A percentile compares a stretch with the other conserved stretches of the same genome.
Evolutionary conservation across 2,329 filamentous ascomycete genomes (phyloP).

Genomic region (Fusarium sterilihyphosum): DNA sequence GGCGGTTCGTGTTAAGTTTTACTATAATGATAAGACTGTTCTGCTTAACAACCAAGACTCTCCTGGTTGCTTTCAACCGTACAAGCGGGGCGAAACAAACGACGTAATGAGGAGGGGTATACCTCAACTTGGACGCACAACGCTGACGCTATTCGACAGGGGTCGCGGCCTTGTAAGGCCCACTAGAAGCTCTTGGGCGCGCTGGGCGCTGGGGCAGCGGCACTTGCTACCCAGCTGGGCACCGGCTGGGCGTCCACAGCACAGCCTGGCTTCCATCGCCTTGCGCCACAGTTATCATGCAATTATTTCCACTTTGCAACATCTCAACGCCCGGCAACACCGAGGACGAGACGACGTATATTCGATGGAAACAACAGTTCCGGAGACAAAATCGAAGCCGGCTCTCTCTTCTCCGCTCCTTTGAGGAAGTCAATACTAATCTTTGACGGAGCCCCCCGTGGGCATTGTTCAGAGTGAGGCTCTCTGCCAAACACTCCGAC

Average conservation of each 20-base stretch:
- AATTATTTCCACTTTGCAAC: constrained; percentile 13
- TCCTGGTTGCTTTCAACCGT: background rate
- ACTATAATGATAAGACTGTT: background rate
- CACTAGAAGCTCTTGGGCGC: constrained; percentile 18
- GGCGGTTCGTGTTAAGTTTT: background rate
- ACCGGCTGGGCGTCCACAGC: background rate
- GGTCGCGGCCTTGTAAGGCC: constrained; percentile 14
- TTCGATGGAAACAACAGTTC: background rate
- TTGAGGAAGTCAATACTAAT: background rate
- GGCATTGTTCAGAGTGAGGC: constrained; percentile 8
- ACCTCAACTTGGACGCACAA: constrained; percentile 22
- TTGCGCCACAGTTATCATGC: constrained; percentile 23
- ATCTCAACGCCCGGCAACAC: constrained; percentile 24
- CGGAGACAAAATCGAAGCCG: background rate
- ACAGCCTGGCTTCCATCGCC: constrained; percentile 4
- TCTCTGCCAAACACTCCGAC: background rate
- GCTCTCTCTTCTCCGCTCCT: background rate
- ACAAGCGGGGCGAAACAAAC: constrained; percentile 33
- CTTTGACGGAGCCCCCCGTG: background rate
- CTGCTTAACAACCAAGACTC: background rate
- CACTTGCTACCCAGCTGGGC: constrained; percentile 25
- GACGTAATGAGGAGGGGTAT: constrained; percentile 42
- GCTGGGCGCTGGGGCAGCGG: constrained; percentile 10
- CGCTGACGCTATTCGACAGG: constrained; percentile 39
- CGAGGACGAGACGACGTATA: constrained; percentile 13